phyloP scores from a whole-genome alignment of 1,139 yeast species.

The Hansenula sp. region DNA sequence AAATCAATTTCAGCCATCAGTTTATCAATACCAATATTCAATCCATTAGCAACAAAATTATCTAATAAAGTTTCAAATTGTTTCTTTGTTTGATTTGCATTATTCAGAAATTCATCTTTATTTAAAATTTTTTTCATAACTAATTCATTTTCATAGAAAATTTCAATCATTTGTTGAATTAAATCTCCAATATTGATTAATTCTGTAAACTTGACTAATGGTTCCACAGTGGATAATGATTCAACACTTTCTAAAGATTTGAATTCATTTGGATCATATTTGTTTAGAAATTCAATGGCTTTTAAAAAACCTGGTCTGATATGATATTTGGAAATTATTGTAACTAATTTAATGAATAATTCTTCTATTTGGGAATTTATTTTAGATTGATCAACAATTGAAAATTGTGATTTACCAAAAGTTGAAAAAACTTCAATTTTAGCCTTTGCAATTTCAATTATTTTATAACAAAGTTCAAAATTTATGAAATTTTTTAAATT shows the following conservation, averaged over 20 bases:
- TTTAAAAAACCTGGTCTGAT: slow-evolving; percentile 77
- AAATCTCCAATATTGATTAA: slow-evolving; percentile 89
- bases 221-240: slow-evolving; percentile 51
- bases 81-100: slow-evolving; percentile 76
- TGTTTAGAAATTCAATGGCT: slow-evolving; percentile 66
- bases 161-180: slow-evolving; percentile 88
- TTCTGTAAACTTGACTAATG: slow-evolving; percentile 83
- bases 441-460: slow-evolving; percentile 40
- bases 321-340: slow-evolving; percentile 66
- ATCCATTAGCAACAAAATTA: slow-evolving; percentile 87
- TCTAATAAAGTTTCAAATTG: slow-evolving; percentile 79
- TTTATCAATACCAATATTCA: slow-evolving; percentile 86
- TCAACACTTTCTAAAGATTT: slow-evolving; percentile 27
- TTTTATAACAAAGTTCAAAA: slow-evolving; percentile 40
- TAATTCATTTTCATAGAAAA: slow-evolving; percentile 85
- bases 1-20: slow-evolving; percentile 72
- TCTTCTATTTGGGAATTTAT: slow-evolving; percentile 38
- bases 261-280: slow-evolving; percentile 63
- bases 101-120: slow-evolving; percentile 74
- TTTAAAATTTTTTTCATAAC: slow-evolving; percentile 57
- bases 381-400: slow-evolving; percentile 26
- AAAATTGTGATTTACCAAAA: slow-evolving; percentile 18
- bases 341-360: slow-evolving; percentile 64
- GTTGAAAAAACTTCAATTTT: slow-evolving; percentile 31
- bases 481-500: slow-evolving; percentile 40